These are phyloP conservation scores for Phoenix dactylifera DNA, from an alignment of 176 grass and related monocot species.

Conservation along the genomic window DNA sequence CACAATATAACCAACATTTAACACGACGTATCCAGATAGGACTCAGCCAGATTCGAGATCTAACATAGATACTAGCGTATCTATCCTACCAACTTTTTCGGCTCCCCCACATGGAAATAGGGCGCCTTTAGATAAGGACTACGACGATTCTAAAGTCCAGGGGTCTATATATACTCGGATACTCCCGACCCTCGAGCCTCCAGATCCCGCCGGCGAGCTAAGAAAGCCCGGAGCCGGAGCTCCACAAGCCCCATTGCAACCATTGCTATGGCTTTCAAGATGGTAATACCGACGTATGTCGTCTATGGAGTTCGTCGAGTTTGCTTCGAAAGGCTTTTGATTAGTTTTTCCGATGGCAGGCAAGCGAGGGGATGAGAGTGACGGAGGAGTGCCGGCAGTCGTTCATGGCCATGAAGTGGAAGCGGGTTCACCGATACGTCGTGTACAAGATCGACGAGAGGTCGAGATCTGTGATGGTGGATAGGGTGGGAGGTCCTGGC, in stretches of 20 bases:
- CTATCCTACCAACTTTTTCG: too few relatives aligned
- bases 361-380: constrained; percentile 86
- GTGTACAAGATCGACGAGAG: constrained; percentile 98
- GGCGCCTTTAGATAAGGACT: too few relatives aligned
- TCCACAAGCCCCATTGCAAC: constrained; percentile 7
- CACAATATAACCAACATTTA: too few relatives aligned
- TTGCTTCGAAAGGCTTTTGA: background rate
- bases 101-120: too few relatives aligned
- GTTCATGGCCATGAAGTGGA: constrained; percentile 99
- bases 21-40: too few relatives aligned
- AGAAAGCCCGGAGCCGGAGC: background rate
- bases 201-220: background rate
- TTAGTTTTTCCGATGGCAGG: constrained; percentile 14
- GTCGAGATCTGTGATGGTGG: constrained; percentile 76
- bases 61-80: too few relatives aligned
- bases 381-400: constrained; percentile 83
- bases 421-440: constrained; percentile 74
- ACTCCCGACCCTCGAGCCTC: too few relatives aligned
- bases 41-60: too few relatives aligned
- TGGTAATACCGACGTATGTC: constrained; percentile 26
- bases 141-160: too few relatives aligned
- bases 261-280: constrained; percentile 99
- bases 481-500: constrained; percentile 64
- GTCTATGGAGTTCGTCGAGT: background rate
- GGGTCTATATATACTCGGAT: too few relatives aligned